Evolutionary conservation across 1,284 basidiomycete genomes (phyloP).

Genomic region (Apiotrichum porosum): DNA sequence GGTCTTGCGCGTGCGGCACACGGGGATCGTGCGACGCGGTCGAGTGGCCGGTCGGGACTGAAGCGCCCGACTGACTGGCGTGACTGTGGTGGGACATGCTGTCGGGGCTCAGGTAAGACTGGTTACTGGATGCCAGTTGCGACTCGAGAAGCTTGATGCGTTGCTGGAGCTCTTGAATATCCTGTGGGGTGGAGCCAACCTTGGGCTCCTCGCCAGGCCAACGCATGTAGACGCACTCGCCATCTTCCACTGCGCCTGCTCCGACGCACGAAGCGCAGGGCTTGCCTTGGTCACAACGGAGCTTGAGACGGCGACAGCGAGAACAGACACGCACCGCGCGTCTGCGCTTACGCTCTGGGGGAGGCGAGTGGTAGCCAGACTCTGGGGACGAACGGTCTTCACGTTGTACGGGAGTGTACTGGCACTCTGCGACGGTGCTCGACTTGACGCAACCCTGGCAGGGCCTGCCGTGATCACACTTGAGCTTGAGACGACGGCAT

Average conservation of each 20-base stretch:
- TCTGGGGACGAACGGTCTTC: too few relatives aligned
- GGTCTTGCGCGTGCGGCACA: not conserved
- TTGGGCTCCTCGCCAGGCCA: not conserved
- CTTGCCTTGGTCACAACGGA: slow-evolving; percentile 6
- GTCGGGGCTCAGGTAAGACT: not conserved
- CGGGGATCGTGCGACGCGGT: too few relatives aligned
- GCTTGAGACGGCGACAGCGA: slow-evolving; percentile 10
- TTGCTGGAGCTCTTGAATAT: not conserved
- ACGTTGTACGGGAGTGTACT: too few relatives aligned
- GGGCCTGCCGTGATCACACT: too few relatives aligned
- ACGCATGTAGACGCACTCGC: not conserved
- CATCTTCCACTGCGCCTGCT: not conserved
- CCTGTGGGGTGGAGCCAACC: not conserved
- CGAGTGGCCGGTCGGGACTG: not conserved
- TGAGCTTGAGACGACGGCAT: too few relatives aligned
- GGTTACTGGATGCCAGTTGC: not conserved
- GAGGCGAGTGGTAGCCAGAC: too few relatives aligned
- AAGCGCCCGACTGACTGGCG: not conserved
- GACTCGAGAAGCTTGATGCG: not conserved
- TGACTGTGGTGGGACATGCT: not conserved
- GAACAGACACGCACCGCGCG: slow-evolving; percentile 7
- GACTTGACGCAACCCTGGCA: too few relatives aligned
- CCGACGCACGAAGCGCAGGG: slow-evolving; percentile 5
- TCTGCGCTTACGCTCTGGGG: not conserved
- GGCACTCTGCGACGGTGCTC: too few relatives aligned